phyloP scores from a whole-genome alignment of 2,329 filamentous ascomycete genomes.

The Fusarium algeriense region DNA sequence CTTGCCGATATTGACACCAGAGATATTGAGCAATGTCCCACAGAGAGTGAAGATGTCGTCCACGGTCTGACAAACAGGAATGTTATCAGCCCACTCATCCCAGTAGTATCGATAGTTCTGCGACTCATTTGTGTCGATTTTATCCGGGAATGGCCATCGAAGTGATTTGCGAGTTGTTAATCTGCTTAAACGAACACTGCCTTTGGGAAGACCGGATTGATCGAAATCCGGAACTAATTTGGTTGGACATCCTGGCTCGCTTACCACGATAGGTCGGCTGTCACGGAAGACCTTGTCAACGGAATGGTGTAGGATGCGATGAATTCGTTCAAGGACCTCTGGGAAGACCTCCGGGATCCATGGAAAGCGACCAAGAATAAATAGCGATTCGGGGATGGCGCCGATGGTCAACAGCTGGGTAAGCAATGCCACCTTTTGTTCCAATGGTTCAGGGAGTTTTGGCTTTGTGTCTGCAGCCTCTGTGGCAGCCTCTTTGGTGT shows the following conservation, averaged over 20 bases:
- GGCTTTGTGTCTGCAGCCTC: conserved; percentile 62
- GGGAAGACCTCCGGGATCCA: conserved; percentile 91
- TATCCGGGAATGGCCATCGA: conserved; percentile 87
- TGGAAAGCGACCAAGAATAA: conserved; percentile 90
- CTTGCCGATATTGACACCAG: conserved; percentile 89
- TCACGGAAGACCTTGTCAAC: conserved; percentile 77
- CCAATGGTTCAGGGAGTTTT: conserved; percentile 76
- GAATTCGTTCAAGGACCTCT: conserved; percentile 82
- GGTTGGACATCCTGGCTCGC: conserved; percentile 53
- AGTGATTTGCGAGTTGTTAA: conserved; percentile 74
- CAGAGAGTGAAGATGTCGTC: conserved; percentile 93
- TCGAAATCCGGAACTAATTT: conserved; percentile 67
- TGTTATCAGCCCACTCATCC: conserved; percentile 95
- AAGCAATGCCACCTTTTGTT: conserved; percentile 89
- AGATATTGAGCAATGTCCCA: conserved; percentile 83
- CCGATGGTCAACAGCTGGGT: conserved; percentile 90
- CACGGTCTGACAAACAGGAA: conserved; percentile 89
- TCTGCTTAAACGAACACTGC: conserved; percentile 71
- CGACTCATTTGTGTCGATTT: conserved; percentile 78
- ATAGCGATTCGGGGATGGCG: conserved; percentile 91
- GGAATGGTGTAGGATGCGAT: conserved; percentile 86
- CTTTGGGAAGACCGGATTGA: conserved; percentile 76
- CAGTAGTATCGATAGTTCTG: conserved; percentile 94
- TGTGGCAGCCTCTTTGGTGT: conserved; percentile 61
- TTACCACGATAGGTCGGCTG: conserved; percentile 54